phyloP scores from a whole-genome alignment of 179 eudicot species.

The Silene noctiflora region DNA sequence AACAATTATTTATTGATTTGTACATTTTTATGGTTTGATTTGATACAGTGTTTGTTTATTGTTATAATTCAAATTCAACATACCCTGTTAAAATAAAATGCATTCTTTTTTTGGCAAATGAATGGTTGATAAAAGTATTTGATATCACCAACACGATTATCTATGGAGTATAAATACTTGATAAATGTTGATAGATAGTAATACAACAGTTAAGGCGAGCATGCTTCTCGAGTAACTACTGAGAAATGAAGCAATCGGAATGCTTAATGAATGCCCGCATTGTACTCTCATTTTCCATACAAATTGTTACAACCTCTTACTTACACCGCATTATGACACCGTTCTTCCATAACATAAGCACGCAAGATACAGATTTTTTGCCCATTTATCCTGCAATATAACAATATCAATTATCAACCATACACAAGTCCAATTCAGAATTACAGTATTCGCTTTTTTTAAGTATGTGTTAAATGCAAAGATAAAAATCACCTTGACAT shows the following conservation, averaged over 20 bases:
- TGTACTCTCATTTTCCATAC: not conserved
- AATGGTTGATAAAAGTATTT: no score
- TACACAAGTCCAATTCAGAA: no score
- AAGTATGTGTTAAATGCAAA: not conserved
- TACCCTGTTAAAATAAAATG: not conserved
- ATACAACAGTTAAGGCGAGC: constrained; percentile 15
- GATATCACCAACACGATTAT: not conserved
- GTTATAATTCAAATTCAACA: not conserved
- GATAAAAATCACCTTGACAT: constrained; percentile 46
- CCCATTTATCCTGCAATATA: constrained; percentile 63
- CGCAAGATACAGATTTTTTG: constrained; percentile 61
- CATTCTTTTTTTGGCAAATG: not conserved
- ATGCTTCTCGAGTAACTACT: constrained; percentile 7
- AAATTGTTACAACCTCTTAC: not conserved
- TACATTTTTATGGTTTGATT: not conserved
- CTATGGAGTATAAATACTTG: not conserved
- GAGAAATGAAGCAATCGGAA: constrained; percentile 15
- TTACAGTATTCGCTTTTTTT: not conserved
- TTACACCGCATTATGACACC: constrained; percentile 39
- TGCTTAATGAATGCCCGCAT: not conserved
- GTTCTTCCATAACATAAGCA: constrained; percentile 63
- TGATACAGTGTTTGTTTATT: not conserved
- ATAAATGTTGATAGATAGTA: constrained; percentile 16
- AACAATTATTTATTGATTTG: not conserved
- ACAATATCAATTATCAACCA: not conserved